Evolutionary conservation across 83 land plant species (phyloP), one percentile per base, ranked within the genome.

Genomic region (Thuja plicata): DNA sequence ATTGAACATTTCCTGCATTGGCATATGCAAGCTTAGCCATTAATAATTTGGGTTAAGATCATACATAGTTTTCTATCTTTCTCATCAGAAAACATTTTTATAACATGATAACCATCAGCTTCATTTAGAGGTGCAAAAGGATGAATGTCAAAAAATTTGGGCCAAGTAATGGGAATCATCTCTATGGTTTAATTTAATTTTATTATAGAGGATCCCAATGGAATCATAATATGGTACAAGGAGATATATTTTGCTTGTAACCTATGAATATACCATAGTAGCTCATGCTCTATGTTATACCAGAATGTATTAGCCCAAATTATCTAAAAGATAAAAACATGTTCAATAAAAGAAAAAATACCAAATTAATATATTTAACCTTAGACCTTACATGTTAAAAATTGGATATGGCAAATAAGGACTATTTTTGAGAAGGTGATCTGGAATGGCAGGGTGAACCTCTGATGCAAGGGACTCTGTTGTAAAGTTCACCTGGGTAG

Each of bases 111-210:
- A 37, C 99, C 99, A 35, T 85, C 88, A 71, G 97, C 91, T 89
- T 98, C 99, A 12, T 97, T 96, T 89, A 84, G 50, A 16, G 99
- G 99, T 40, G 97, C 97, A 92, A 98, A 98, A 52, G 99, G 99
- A 88, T 98, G 99, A 46, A 98, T 48, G 84, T 96, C 87, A 45
- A 97, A 91, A 93, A 98, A 97, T 70, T 91, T 92, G 9, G 98
- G 99, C 96, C 97, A 98, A 15, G 99, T 96, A 32, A 98, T 95
- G 43, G 99, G 99, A 93, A 97, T 96, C 99, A 98, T 98, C 84
- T 98, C 99, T 16, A 92, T 95, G 21, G 99, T 98, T 50, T 99
- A 98, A 90, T 98, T 98, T 89, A 98, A 89, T 91, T 98, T 98
- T 98, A 98, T 98, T 55, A 98, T 98, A 89, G 99, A 98, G 82